Base-by-base conservation (phyloP, 768 basidiomycete genomes). In the Trametes cubensis region DNA sequence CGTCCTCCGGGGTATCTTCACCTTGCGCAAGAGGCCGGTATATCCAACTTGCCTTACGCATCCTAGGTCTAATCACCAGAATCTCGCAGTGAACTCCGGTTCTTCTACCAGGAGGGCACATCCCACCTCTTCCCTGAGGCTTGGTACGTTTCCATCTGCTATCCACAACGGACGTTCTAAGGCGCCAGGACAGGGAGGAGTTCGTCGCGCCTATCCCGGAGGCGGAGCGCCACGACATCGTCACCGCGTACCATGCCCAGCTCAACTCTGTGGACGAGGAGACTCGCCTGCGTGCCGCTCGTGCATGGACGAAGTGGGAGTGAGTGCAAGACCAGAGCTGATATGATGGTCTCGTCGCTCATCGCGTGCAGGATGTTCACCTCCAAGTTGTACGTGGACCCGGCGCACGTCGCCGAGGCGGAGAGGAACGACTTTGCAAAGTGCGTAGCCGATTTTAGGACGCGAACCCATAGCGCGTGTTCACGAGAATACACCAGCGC, bases 291-390 rank as follows among this genome's bases (percentile, higher is more conserved):
- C 76, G 60, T 7, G 94, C 93, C 13, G 93, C 93, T 4, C 90
- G 83, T 68, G 91, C 92, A 3, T 95, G 94, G 93, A 78, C 88
- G 20, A 90, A 88, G 71, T 96, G 92, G 91, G 94, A 95, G 92
- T 92, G 67, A 70, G 92, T 81, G n/a, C 3, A 42, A 21, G 17
- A 21, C 15, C 11, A 6, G 15, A 15, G 47, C 42, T n/a, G 41
- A 30, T 5, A 60, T 44, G 21, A 18, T 46, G 46, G 11, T 30
- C 38, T 49, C 51, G 2, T 45, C 58, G 6, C 14, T 39, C 10
- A n/a, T 20, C 18, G 4, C 15, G 4, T 20, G 45, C 60, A 95
- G 92, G 74, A 94, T 95, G 92, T 78, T 81, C 40, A 96, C 94
- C 4, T 89, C 87, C 3, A 87, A 84, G 69, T 77, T 96, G 28